phyloP scores from a whole-genome alignment of 345 rosid species.

The Ceriops decandra region DNA sequence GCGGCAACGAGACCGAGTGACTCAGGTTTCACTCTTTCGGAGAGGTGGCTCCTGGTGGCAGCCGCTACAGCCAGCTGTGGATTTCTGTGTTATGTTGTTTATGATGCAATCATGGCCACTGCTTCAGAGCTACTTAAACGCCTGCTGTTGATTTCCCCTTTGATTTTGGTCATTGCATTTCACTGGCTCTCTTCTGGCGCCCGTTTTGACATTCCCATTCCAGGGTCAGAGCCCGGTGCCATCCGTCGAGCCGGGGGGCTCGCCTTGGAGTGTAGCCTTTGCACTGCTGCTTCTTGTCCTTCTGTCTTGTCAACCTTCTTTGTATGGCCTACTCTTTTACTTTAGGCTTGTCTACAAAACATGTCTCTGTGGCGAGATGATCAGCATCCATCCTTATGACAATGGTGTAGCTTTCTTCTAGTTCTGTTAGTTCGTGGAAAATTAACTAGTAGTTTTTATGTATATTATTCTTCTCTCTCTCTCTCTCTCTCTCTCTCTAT shows the following conservation, averaged over 20 bases:
- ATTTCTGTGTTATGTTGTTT: conserved; percentile 40
- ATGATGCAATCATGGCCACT: conserved; percentile 51
- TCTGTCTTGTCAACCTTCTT: conserved; percentile 43
- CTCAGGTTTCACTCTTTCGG: conserved; percentile 24
- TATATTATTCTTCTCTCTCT: no score
- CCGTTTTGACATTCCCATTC: conserved; percentile 36
- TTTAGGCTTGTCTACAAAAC: neutral
- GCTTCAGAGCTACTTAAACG: conserved; percentile 49
- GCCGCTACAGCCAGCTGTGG: conserved; percentile 28
- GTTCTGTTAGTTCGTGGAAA: no score
- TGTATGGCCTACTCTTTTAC: conserved; percentile 38
- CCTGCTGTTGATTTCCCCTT: conserved; percentile 45
- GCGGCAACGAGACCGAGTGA: conserved; percentile 19
- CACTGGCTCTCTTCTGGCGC: conserved; percentile 51
- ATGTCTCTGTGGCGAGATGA: no score
- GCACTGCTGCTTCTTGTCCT: conserved; percentile 39
- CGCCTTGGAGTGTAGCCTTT: conserved; percentile 50
- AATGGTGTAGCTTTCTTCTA: no score
- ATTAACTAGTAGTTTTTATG: no score
- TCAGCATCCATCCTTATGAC: no score
- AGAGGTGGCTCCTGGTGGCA: conserved; percentile 38
- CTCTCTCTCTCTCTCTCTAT: no score
- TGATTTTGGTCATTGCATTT: conserved; percentile 43
- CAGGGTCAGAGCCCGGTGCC: conserved; percentile 51
- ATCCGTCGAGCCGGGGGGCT: conserved; percentile 51